Evolutionary conservation across 2,329 filamentous ascomycete species (phyloP), one percentile per base, ranked within the genome.

Genomic region (Westerdykella sp.): DNA sequence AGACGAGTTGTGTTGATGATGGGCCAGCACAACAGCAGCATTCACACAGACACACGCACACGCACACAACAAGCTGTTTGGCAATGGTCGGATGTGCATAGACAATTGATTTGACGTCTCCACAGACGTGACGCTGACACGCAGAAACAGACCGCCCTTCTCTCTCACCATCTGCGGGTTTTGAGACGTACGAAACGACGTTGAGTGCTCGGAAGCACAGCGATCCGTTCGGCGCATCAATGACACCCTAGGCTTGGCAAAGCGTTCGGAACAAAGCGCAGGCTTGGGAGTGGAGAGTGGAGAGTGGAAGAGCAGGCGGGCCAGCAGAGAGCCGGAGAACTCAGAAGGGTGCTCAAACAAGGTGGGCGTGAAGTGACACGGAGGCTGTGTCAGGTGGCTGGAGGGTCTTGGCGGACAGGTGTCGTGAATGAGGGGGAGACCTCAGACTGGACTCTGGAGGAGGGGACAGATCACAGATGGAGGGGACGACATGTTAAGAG

Each of bases 101-200:
- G 16, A 18, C 30, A 35, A 3, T 3, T 15, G n/a, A 21, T 21
- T 35, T 18, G 32, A 9, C n/a, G n/a, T 18, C 32, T 35, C n/a
- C 5, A 35, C 32, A 15, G 7, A 14, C 6, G n/a, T 15, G 5
- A 35, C 13, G 5, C 32, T 35, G 32, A 35, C n/a, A 18, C 9
- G n/a, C 32, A 35, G 32, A 14, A 35, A 14, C 32, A 35, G n/a
- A 35, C 32, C 32, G 32, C n/a, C n/a, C 3, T 35, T 35, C 15
- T 14, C 21, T n/a, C n/a, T 18, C 7, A 11, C 32, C n/a, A 18
- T 7, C 32, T 35, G 32, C 32, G 32, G 32, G 58, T 54, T 45
- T 55, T 64, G 60, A 61, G 61, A 64, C 59, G 51, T 47, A 45
- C 60, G 56, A 65, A 63, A 66, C 60, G 51, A 56, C 44, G 50